A percentile compares a stretch with the other conserved stretches of the same genome.
Evolutionary conservation across 495 filamentous ascomycete species (phyloP).

Genomic region (Neohortaea acidophila): DNA sequence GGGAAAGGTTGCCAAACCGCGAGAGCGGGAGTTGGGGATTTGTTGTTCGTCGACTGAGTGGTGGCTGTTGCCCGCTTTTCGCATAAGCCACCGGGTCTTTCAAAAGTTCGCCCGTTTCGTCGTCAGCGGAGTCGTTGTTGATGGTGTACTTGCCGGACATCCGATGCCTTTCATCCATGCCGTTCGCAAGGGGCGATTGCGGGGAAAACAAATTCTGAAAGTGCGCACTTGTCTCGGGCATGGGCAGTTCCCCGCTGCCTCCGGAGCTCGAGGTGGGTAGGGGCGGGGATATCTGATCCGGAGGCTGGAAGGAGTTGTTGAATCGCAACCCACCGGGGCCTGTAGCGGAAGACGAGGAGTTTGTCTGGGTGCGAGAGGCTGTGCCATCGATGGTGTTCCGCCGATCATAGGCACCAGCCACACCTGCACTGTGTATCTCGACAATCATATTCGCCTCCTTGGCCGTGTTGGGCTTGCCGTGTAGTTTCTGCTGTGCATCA

Average conservation of each 20-base stretch:
- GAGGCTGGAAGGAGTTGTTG: conserved; percentile 58
- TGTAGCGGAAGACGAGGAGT: conserved; percentile 41
- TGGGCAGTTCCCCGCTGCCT: conserved; percentile 40
- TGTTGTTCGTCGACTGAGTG: conserved; percentile 49
- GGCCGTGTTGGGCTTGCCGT: conserved; percentile 64
- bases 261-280: conserved; percentile 38
- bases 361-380: conserved; percentile 34
- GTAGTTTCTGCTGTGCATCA: conserved; percentile 57
- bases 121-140: conserved; percentile 61
- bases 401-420: conserved; percentile 27
- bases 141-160: conserved; percentile 73
- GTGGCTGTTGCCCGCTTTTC: conserved; percentile 47
- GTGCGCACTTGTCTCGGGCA: conserved; percentile 44
- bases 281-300: conserved; percentile 52
- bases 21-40: conserved; percentile 58
- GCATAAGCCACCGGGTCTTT: conserved; percentile 76
- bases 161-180: conserved; percentile 51
- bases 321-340: conserved; percentile 61
- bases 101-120: conserved; percentile 70
- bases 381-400: conserved; percentile 49
- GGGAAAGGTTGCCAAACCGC: conserved; percentile 54
- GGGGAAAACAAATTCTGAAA: conserved; percentile 68
- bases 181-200: conserved; percentile 67
- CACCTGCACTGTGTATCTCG: conserved; percentile 40
- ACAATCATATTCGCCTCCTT: conserved; percentile 69